These are phyloP conservation scores for Candida gorgasii DNA, from an alignment of 805 yeast species.

Conservation along the genomic window DNA sequence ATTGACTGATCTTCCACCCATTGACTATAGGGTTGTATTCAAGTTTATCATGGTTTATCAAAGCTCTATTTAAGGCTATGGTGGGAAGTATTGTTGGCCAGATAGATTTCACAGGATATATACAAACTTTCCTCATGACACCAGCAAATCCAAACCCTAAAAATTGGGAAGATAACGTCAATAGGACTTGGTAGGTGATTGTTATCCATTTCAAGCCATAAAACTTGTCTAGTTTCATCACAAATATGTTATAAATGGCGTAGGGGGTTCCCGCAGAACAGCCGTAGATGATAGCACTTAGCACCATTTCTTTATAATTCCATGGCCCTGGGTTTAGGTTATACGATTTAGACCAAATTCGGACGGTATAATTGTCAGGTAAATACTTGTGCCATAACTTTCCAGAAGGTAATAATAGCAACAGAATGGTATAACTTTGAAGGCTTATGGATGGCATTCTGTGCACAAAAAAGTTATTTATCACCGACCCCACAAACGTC, in stretches of 20 bases:
- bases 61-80: slow-evolving; percentile 43
- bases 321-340: slow-evolving; percentile 44
- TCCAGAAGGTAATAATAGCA: slow-evolving; percentile 41
- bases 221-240: slow-evolving; percentile 43
- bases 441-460: slow-evolving; percentile 38
- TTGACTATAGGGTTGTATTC: slow-evolving; percentile 13
- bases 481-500: slow-evolving; percentile 42
- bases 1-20: slow-evolving; percentile 46
- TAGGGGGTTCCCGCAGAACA: slow-evolving; percentile 46
- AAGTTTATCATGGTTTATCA: slow-evolving; percentile 31
- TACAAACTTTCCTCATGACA: slow-evolving; percentile 55
- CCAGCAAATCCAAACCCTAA: slow-evolving; percentile 72
- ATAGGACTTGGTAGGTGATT: slow-evolving; percentile 54
- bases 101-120: slow-evolving; percentile 42
- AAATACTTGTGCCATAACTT: slow-evolving; percentile 38
- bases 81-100: slow-evolving; percentile 49
- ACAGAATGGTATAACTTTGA: slow-evolving; percentile 40
- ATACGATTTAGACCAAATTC: slow-evolving; percentile 22
- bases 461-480: slow-evolving; percentile 44
- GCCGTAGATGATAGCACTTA: slow-evolving; percentile 43
- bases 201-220: slow-evolving; percentile 45
- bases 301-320: slow-evolving; percentile 48
- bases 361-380: slow-evolving; percentile 25
- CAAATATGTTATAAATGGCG: slow-evolving; percentile 42
- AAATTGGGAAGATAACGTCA: slow-evolving; percentile 57